Evolutionary conservation across 2,329 filamentous ascomycete genomes (phyloP).

Genomic region (Talaromyces sp.): DNA sequence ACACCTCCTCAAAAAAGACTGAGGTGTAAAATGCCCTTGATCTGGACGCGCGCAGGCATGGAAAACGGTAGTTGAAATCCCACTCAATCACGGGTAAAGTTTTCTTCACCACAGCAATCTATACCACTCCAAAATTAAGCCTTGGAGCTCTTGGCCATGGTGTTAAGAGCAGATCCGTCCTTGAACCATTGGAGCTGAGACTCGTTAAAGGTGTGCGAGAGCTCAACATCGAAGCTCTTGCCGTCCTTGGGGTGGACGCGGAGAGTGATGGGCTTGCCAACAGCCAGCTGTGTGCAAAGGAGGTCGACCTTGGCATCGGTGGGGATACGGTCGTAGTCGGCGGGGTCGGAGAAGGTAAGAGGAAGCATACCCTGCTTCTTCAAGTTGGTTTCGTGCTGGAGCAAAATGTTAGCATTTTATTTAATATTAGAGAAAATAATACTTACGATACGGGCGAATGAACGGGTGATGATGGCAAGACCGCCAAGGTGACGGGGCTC

Average conservation of each 20-base stretch:
- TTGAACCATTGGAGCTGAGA: conserved; percentile 99
- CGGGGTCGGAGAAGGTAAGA: conserved; percentile 87
- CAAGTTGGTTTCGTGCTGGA: conserved; percentile 92
- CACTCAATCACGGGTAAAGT: background rate
- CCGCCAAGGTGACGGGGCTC: conserved; percentile 96
- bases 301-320: conserved; percentile 90
- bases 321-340: conserved; percentile 95
- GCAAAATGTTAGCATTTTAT: conserved; percentile 13
- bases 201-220: conserved; percentile 96
- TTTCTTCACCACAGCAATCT: background rate
- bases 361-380: conserved; percentile 99
- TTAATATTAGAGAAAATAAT: background rate
- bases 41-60: background rate
- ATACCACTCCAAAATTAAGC: conserved; percentile 20
- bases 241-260: conserved; percentile 88
- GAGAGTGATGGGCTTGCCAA: conserved; percentile 90
- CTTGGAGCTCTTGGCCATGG: conserved; percentile 72
- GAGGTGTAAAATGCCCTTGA: background rate
- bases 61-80: background rate
- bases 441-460: conserved; percentile 84
- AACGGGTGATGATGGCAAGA: conserved; percentile 91
- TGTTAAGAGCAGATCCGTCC: conserved; percentile 95
- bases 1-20: background rate
- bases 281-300: conserved; percentile 78
- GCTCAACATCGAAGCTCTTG: conserved; percentile 69